Conservation (phyloP, 306 rosid species). For the Pyrus bretschneideri region DNA sequence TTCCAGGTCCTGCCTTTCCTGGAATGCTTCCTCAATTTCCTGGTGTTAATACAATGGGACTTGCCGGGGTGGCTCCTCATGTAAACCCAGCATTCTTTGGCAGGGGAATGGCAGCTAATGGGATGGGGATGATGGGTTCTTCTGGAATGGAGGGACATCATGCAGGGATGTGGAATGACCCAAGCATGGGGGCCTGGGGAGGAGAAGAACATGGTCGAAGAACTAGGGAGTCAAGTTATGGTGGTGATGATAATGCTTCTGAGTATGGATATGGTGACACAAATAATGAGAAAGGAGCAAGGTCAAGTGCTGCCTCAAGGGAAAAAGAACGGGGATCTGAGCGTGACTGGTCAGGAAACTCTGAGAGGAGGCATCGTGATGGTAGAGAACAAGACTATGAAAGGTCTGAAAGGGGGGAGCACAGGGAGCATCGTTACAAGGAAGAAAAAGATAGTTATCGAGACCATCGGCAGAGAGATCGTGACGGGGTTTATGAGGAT, state of each 20-base stretch:
- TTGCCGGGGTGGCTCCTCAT: slow-evolving; percentile 47
- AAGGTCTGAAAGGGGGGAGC: slow-evolving; percentile 28
- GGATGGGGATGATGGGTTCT: slow-evolving; percentile 47
- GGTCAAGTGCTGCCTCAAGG: slow-evolving; percentile 28
- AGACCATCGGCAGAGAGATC: slow-evolving; percentile 40
- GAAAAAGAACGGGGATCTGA: slow-evolving; percentile 43
- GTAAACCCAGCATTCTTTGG: slow-evolving; percentile 54
- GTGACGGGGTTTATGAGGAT: slow-evolving; percentile 33
- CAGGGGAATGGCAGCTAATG: slow-evolving; percentile 38
- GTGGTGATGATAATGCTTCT: slow-evolving; percentile 43
- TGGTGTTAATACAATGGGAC: slow-evolving; percentile 31
- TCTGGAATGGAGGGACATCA: slow-evolving; percentile 38
- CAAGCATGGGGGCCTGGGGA: slow-evolving; percentile 42
- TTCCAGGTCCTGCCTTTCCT: slow-evolving; percentile 38
- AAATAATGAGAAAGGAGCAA: slow-evolving; percentile 29
- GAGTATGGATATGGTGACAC: slow-evolving; percentile 41
- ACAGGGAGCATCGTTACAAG: slow-evolving; percentile 32
- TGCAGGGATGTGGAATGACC: slow-evolving; percentile 41
- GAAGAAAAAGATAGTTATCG: slow-evolving; percentile 35
- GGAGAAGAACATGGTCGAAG: slow-evolving; percentile 39
- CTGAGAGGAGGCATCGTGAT: slow-evolving; percentile 45
- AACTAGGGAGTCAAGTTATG: slow-evolving; percentile 41
- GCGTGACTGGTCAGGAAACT: slow-evolving; percentile 36
- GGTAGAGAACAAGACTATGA: slow-evolving; percentile 38
- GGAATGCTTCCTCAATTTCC: slow-evolving; percentile 46